Evolutionary conservation across 108 stramenopile genomes (phyloP).

Genomic region (Fistulifera pelliculosa): DNA sequence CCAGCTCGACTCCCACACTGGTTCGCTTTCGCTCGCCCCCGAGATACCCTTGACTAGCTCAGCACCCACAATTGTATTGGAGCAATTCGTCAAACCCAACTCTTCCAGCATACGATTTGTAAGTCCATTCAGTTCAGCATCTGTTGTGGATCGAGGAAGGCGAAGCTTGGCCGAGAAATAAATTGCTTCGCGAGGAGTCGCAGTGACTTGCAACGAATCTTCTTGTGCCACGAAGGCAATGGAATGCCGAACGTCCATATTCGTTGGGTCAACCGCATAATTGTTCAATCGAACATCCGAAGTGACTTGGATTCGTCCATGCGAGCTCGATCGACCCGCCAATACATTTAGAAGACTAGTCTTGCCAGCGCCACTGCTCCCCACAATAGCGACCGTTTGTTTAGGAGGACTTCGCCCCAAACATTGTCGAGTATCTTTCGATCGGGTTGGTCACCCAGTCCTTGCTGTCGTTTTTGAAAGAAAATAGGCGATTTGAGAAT

Average conservation of each 20-base stretch:
- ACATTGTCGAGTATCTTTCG: constrained; percentile 43
- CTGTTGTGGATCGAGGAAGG: constrained; percentile 44
- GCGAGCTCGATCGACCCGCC: constrained; percentile 44
- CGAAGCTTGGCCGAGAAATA: constrained; percentile 75
- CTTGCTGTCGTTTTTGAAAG: constrained; percentile 3
- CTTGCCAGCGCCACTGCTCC: constrained; percentile 46
- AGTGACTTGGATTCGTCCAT: constrained; percentile 27
- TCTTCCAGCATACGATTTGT: constrained; percentile 63
- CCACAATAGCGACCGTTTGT: constrained; percentile 52
- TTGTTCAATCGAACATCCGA: constrained; percentile 64
- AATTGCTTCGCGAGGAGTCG: constrained; percentile 83
- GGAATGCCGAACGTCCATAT: constrained; percentile 52
- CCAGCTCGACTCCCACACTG: constrained; percentile 68
- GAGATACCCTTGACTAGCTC: constrained; percentile 63
- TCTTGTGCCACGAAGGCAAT: constrained; percentile 86
- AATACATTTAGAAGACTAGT: constrained; percentile 75
- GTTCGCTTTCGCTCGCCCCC: constrained; percentile 73
- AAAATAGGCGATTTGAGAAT: neutral
- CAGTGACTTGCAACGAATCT: constrained; percentile 66
- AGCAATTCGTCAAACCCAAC: constrained; percentile 57
- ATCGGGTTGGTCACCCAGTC: constrained; percentile 12
- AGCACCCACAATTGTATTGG: constrained; percentile 45
- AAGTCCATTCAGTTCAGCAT: constrained; percentile 42
- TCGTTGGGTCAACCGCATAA: constrained; percentile 49
- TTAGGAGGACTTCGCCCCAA: constrained; percentile 63